Conservation (phyloP, 176 grass and related monocot genomes). For the Typha latifolia region DNA sequence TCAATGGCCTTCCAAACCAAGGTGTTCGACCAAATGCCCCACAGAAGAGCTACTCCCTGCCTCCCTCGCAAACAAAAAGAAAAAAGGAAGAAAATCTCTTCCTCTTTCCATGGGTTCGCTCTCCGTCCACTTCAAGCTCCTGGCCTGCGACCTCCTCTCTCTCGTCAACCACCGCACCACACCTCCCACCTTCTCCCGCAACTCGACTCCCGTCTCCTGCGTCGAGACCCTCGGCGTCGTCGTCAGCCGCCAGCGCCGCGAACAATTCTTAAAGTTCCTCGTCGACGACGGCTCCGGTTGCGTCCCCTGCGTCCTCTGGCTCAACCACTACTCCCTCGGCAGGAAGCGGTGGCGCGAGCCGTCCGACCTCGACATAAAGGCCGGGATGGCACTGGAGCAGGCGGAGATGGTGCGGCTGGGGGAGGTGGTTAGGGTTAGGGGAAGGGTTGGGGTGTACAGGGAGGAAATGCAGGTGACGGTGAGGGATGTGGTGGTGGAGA, state of each 20-base stretch:
- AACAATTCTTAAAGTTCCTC: constrained; percentile 56
- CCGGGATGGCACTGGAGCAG: constrained; percentile 32
- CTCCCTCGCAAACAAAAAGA: no score
- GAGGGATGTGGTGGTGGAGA: constrained; percentile 59
- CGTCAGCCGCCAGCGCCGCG: constrained; percentile 35
- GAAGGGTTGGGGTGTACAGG: constrained; percentile 51
- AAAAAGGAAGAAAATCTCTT: no score
- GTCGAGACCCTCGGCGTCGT: constrained; percentile 50
- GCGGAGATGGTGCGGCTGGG: constrained; percentile 37
- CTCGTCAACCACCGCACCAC: constrained; percentile 20
- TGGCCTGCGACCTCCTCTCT: constrained; percentile 55
- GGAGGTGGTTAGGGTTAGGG: constrained; percentile 49
- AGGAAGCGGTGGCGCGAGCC: background rate
- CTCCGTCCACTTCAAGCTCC: constrained; percentile 43
- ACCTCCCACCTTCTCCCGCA: constrained; percentile 29
- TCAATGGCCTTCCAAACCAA: no score
- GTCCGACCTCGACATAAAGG: constrained; percentile 29
- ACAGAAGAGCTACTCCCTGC: no score
- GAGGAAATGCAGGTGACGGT: constrained; percentile 53
- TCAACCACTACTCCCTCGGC: constrained; percentile 33
- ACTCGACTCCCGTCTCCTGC: constrained; percentile 24
- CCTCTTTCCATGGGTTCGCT: constrained; percentile 24
- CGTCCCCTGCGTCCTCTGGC: constrained; percentile 65
- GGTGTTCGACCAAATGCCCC: no score
- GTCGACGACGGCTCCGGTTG: constrained; percentile 72